Evolutionary conservation across 2,329 filamentous ascomycete species (phyloP), one percentile per base, ranked within the genome.

Genomic region (Fusarium hainanense): DNA sequence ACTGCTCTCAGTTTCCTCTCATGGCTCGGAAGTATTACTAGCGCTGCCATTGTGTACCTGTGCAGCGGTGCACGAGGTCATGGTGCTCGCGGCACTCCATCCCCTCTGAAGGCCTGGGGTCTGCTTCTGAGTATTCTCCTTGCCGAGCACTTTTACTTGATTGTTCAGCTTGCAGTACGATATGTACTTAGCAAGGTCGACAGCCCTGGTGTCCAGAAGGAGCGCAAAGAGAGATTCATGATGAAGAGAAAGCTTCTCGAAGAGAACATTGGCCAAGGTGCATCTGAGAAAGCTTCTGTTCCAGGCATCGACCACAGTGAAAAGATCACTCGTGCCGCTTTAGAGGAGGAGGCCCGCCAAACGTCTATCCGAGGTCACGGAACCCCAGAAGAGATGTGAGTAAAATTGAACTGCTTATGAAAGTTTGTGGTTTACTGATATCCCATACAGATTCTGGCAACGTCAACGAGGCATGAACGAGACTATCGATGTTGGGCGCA

Each of bases 21-120:
- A 6, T 98, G 96, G 96, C 84, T 98, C 25, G 96, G 96, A 42
- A 96, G 92, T 71, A 84, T 98, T 63, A 97, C 94, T 7, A 94
- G 92, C 58, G 90, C 94, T 1, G 93, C 94, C 1, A 88, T 98
- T 49, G 92, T 97, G 1, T 97, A 94, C 79, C 89, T 99, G 74
- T 98, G 98, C 83, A 91, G 88, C 70, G 89, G 90, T 54, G 85
- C 90, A 58, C 85, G 87, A 40, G 63, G 56, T 3, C 81, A 90
- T 42, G 91, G 90, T 0, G 87, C 88, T 0, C 85, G 87, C 56
- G 92, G 92, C 41, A 86, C 86, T 18, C 90, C 91, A 0, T 88
- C 87, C 46, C 87, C 89, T 48, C 92, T 98, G 75, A 90, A 89
- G 59, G 90, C 85, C 16, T 97, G 93, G 91, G 93, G 90, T 1